Percentiles rank a stretch among this genome's conserved stretches.
These are phyloP conservation scores for Amyloporia xantha DNA, from an alignment of 768 basidiomycete genomes.

Conservation along the genomic window DNA sequence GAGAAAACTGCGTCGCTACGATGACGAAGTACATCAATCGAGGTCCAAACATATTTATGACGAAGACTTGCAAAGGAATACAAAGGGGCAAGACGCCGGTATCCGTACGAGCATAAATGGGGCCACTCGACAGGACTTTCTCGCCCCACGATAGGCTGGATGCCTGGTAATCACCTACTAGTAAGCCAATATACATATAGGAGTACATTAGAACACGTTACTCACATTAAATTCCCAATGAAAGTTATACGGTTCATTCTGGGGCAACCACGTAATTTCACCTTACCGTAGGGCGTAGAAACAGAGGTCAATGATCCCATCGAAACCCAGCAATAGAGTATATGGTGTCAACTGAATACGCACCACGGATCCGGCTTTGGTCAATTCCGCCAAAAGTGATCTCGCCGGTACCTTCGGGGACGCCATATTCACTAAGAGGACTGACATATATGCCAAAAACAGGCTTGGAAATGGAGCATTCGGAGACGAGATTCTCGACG, in stretches of 20 bases:
- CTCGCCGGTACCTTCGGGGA: constrained; percentile 3
- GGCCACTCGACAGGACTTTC: background rate
- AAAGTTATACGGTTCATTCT: background rate
- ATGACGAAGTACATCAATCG: background rate
- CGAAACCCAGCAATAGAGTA: too few species aligned
- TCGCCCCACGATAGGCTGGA: background rate
- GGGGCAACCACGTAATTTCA: background rate
- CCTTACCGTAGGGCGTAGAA: too few species aligned
- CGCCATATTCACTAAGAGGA: background rate
- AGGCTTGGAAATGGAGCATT: constrained; percentile 3
- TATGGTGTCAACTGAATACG: too few species aligned
- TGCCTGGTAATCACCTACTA: background rate
- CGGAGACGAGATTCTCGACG: constrained; percentile 1
- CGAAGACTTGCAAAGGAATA: background rate
- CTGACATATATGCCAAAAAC: constrained; percentile 4
- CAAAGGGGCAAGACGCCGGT: constrained; percentile 1
- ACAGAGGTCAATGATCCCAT: too few species aligned
- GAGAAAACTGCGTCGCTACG: background rate
- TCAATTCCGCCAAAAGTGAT: constrained; percentile 7
- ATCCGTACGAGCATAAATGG: background rate
- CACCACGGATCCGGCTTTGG: constrained; percentile 1
- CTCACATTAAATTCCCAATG: constrained; percentile 5
- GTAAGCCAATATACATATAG: too few species aligned
- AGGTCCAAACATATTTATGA: too few species aligned
- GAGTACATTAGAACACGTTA: background rate